A percentile compares a stretch with the other conserved stretches of the same genome.
Conservation (phyloP, 1,284 basidiomycete genomes). For the Cutaneotrichosporon spelunceum region DNA sequence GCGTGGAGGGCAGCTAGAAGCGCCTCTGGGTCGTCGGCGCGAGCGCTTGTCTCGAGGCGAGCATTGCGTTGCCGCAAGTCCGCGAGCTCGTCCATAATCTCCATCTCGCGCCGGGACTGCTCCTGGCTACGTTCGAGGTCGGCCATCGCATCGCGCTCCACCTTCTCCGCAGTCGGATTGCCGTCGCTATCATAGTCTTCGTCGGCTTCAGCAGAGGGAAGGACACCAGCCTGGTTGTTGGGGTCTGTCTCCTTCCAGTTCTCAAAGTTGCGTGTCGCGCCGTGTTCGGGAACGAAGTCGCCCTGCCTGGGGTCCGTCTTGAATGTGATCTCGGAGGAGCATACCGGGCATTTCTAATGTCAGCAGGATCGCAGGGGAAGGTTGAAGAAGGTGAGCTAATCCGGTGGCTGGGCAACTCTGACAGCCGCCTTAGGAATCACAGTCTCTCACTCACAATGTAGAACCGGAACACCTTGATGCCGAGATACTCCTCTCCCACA, state of each 20-base stretch:
- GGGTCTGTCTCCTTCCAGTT: conserved; percentile 45
- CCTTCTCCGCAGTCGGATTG: conserved; percentile 52
- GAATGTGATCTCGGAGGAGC: conserved; percentile 98
- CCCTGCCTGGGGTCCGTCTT: conserved; percentile 99
- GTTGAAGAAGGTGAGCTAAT: not conserved
- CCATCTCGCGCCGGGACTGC: conserved; percentile 96
- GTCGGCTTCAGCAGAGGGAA: conserved; percentile 50
- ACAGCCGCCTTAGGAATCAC: no score
- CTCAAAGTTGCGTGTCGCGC: conserved; percentile 90
- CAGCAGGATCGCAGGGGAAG: conserved; percentile 19
- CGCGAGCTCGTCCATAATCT: conserved; percentile 91
- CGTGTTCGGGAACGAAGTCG: conserved; percentile 87
- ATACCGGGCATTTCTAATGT: conserved; percentile 67
- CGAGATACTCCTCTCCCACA: conserved; percentile 93
- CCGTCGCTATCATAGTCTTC: conserved; percentile 61
- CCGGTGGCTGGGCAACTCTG: not conserved
- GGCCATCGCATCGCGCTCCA: conserved; percentile 84
- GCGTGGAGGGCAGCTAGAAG: conserved; percentile 43
- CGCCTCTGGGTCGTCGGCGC: conserved; percentile 46
- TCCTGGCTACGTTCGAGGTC: conserved; percentile 85
- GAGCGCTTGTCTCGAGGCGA: conserved; percentile 74
- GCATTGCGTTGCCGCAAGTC: conserved; percentile 84
- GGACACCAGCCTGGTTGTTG: conserved; percentile 33
- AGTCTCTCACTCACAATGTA: conserved; percentile 43
- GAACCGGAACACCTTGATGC: conserved; percentile 70